Base-by-base conservation (phyloP, 1,139 yeast genomes). In the Yamadazyma buinensis region DNA sequence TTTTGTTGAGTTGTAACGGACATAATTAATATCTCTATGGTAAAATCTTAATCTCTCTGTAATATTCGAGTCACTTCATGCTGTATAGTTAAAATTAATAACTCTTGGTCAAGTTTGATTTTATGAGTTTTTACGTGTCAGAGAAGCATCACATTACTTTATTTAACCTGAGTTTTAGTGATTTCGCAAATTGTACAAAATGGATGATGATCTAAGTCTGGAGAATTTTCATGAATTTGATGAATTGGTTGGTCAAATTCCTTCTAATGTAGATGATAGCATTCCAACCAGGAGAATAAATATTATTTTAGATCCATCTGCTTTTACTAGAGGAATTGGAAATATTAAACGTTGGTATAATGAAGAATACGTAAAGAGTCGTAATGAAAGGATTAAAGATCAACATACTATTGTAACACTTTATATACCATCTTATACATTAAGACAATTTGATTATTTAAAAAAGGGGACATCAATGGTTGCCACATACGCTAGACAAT, bases 271-370 rank as follows among this genome's bases (percentile, higher is more conserved):
- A 15, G 24, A 7, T 5, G 15, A 27, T 18, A 25, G 17, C 14
- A 15, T 14, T 15, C 7, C 33, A 5, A 22, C 36, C 5, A 38
- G 44, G 33, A 29, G 29, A 18, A 40, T 63, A 14, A 61, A 70
- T 46, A 56, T 77, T 35, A 74, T 78, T 9, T 48, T 78, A 32
- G 84, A 78, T 49, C 80, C 76, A 20, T 69, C 81, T 9, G 77
- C 81, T 1, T 64, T 78, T 40, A 71, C 75, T 5, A 67, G 78
- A 36, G 84, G 84, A 2, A 66, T 78, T 30, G 81, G 80, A 1
- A 74, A 74, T 43, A 63, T 78, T 48, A 75, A 75, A 49, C 56
- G 74, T 40, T 78, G 84, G 84, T 63, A 70, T 36, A 64, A 68
- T 35, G 30, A 42, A 29, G 44, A 42, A 27, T 42, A 40, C 24